Percentiles rank a stretch among this genome's conserved stretches.
Evolutionary conservation across 306 rosid species (phyloP).

Genomic region (Canavalia gladiata): DNA sequence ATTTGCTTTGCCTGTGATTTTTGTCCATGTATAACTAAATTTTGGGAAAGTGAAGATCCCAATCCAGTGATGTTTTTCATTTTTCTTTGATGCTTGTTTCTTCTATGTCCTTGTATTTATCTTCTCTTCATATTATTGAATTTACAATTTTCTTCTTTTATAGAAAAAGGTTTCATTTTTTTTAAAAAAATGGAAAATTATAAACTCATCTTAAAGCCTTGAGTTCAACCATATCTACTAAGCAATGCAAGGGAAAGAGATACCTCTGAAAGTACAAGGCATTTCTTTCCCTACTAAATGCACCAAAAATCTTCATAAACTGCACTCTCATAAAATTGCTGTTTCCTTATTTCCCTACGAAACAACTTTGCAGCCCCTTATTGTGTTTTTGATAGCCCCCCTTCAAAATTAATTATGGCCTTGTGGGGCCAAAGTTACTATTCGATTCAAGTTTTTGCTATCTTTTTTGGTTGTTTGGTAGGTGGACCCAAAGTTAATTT

Average conservation of each 20-base stretch:
- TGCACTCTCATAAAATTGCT: slow-evolving; percentile 18
- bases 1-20: slow-evolving; percentile 50
- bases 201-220: slow-evolving; percentile 29
- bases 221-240: neutral
- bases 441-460: slow-evolving; percentile 3
- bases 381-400: slow-evolving; percentile 6
- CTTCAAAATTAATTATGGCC: slow-evolving; percentile 14
- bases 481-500: slow-evolving; percentile 1
- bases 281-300: slow-evolving; percentile 19
- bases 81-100: slow-evolving; percentile 16
- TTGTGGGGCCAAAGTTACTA: neutral
- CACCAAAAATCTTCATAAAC: slow-evolving; percentile 4
- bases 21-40: slow-evolving; percentile 35
- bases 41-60: slow-evolving; percentile 19
- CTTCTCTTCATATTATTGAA: neutral
- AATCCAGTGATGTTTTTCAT: slow-evolving; percentile 1
- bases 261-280: slow-evolving; percentile 1
- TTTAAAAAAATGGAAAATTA: neutral
- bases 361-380: neutral
- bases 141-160: neutral
- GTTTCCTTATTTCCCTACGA: neutral
- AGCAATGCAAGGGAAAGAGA: neutral
- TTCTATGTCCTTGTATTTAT: slow-evolving; percentile 8
- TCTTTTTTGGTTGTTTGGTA: slow-evolving; percentile 3
- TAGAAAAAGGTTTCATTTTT: neutral